Base-by-base conservation (phyloP, 352 stramenopile genomes). In the Pythium dissotocum region DNA sequence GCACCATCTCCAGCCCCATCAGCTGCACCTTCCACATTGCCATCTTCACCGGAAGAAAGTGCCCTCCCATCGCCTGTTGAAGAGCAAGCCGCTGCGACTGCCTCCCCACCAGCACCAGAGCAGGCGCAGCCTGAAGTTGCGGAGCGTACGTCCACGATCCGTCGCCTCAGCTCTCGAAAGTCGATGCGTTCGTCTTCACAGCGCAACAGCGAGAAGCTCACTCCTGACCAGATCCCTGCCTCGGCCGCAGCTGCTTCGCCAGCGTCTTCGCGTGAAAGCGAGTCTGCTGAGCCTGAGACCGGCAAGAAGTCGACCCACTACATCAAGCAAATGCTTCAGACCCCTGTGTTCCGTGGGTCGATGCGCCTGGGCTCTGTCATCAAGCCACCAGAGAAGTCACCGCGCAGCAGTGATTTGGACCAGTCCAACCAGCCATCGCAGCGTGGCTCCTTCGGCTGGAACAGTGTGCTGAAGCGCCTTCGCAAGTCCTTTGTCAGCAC, bases 301-400 rank as follows among this genome's bases (percentile, higher is more conserved):
- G 75, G 71, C 18, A 77, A 83, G 38, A 94, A 91, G 66, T 95
- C 85, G 32, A 71, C 69, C 4, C 77, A 88, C 55, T 95, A 95
- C 76, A 87, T 95, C 59, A 93, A 93, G 71, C 88, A 91, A 44
- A 87, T 95, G 53, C 71, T 95, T 32, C 85, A 93, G 66, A 92
- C 87, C 7, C 87, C 87, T 32, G 86, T 93, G 54, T 93, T 94
- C 66, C 90, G 91, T 65, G 82, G 79, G 9, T 82, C 85, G 16
- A 93, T 93, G 80, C 82, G 84, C 13, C 70, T 93, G 4, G 84
- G 87, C 4, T 89, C 84, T 0, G 81, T 94, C 53, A 94, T 94
- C 71, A 82, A 80, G 59, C 65, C 79, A 4, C 77, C 77, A 35
- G 77, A 85, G 68, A 88, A 88, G 67, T 66, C 80, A 14, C 70